Base-by-base conservation (phyloP, 164 flowering plant genomes). In the Berberis vulgaris region DNA sequence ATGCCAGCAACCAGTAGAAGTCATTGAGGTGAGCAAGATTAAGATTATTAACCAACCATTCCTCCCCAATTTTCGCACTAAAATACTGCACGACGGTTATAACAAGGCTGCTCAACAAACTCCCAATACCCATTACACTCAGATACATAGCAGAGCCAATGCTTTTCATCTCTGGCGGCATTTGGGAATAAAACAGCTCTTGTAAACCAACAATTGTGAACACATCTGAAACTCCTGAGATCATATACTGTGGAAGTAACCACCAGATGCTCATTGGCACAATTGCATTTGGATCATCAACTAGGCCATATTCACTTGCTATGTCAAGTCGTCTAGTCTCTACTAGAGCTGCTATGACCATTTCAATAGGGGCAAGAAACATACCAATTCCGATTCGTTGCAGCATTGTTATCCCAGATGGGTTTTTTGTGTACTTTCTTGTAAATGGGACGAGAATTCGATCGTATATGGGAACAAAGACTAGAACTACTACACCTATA, bases 221-320 rank as follows among this genome's bases (percentile, higher is more conserved):
- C 2, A 71, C 77, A n/a, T 81, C 81, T 0, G 80, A 64, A 1
- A 81, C 3, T 7, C 81, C 85, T 2, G 47, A 3, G 0, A 77
- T n/a, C 39, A 75, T 52, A 65, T 78, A 80, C 39, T 81, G 85
- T 0, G 85, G 87, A 12, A 81, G 63, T 9, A 83, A 41, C 84
- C 85, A 81, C 77, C 78, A 80, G 0, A 81, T 58, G 2, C 65
- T 70, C 76, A 81, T 83, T 11, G 87, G 85, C 3, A 83, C 63
- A 0, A 52, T 62, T 6, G 67, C 60, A 45, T 67, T 69, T 0
- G 85, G 81, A 6, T 40, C 57, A 65, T 81, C 76, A 5, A 75
- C 1, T 0, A 81, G 74, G 6, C 75, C 72, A 40, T 78, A 49
- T 1, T 73, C 59, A n/a, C 41, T 56, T 1, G 84, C 85, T 1